phyloP scores from a whole-genome alignment of 495 filamentous ascomycete species.

The Neurospora cerealis region DNA sequence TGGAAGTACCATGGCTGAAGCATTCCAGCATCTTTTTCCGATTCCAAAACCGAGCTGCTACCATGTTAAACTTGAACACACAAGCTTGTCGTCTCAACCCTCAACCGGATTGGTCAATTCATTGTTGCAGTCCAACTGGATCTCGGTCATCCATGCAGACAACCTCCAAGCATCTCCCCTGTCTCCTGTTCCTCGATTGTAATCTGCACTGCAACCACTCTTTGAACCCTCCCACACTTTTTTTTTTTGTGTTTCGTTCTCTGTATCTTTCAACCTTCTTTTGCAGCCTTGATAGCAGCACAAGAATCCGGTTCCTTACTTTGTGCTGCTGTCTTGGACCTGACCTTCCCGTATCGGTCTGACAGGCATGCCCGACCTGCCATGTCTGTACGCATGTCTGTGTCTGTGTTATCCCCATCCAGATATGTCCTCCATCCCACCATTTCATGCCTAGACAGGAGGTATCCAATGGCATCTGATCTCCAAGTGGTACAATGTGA shows the following conservation, averaged over 20 bases:
- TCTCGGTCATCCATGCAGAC: background rate
- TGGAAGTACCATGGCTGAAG: background rate
- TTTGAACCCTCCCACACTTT: background rate
- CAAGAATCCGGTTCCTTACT: background rate
- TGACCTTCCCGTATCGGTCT: background rate
- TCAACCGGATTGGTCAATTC: background rate
- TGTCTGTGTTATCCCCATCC: background rate
- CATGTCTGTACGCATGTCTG: background rate
- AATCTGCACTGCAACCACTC: background rate
- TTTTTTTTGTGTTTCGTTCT: too few species aligned
- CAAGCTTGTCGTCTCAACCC: background rate
- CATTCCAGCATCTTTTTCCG: background rate
- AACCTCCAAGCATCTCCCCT: background rate
- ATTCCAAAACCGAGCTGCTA: background rate
- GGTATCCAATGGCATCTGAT: background rate
- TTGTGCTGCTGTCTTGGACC: background rate
- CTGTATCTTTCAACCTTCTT: background rate
- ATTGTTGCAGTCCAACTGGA: background rate
- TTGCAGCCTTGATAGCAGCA: background rate
- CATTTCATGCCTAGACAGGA: background rate
- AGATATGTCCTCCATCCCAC: background rate
- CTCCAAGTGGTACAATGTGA: background rate
- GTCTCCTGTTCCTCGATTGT: background rate
- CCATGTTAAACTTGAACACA: background rate
- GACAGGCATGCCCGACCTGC: background rate